Evolutionary conservation across 2,329 filamentous ascomycete species (phyloP), one percentile per base, ranked within the genome.

Genomic region (Xylaria sp.): DNA sequence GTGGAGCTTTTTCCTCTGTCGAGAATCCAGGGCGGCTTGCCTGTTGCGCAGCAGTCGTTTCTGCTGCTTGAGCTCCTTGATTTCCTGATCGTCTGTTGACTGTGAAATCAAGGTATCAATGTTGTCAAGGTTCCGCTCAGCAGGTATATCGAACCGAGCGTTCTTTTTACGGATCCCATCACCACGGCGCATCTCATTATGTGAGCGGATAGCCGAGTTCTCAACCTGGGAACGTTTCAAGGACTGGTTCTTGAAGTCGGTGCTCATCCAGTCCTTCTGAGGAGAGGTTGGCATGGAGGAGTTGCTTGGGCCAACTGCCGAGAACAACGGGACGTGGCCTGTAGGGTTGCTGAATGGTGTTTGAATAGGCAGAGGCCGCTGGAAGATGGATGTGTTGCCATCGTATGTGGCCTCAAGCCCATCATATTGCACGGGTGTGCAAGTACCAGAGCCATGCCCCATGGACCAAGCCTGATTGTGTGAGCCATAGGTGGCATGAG

Each of bases 151-250:
- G 78, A 98, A 97, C 69, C 94, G 90, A 67, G 93, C 93, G 74
- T 98, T 99, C 90, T 98, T 98, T 88, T 99, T 99, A 72, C 95
- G 87, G 77, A 98, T 96, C 64, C 95, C 92, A 70, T 96, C 93
- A 58, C 92, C 88, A 69, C 91, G 86, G 64, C 87, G 84, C 76
- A 91, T 81, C 58, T 93, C 89, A 64, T 93, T 92, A 79, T 91
- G 90, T 70, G 85, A 90, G 73, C 87, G 86, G 76, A 90, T 85
- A 57, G 85, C 82, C 27, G 91, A 87, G 76, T 86, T 93, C 74
- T 85, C 85, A 41, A 87, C 85, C 33, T 79, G 83, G 82, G 90
- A 87, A 70, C 85, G 82, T 78, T 87, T 87, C 75, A 84, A 78
- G 52, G 78, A 75, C 67, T 83, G 81, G 61, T 79, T 78, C 76